Percentiles rank a stretch among this genome's conserved stretches.
These are phyloP conservation scores for Ceratocystis alfenasii DNA, from an alignment of 2,329 filamentous ascomycete species.

Conservation along the genomic window DNA sequence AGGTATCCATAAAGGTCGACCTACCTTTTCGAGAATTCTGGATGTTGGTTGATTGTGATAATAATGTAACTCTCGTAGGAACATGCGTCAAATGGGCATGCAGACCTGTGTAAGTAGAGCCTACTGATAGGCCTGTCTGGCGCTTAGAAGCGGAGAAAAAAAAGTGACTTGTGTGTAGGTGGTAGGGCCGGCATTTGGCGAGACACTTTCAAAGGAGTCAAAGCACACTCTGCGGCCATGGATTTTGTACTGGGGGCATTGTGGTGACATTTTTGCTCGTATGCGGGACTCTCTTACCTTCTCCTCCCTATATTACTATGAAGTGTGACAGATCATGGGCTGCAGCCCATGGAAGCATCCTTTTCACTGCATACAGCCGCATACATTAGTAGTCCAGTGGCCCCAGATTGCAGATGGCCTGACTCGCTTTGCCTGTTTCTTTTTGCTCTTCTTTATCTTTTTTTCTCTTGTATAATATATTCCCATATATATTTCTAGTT, in stretches of 20 bases:
- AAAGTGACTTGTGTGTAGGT: not conserved
- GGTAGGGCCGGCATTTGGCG: not conserved
- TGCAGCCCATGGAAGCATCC: not conserved
- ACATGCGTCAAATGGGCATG: not conserved
- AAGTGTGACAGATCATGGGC: not conserved
- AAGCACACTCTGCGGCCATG: not conserved
- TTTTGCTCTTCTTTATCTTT: not conserved
- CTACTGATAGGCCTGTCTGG: constrained; percentile 1
- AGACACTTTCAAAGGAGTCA: not conserved
- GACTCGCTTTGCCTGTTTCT: not conserved
- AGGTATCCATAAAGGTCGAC: not conserved
- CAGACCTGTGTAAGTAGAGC: not conserved
- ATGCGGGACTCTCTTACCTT: not conserved
- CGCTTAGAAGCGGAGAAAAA: not conserved
- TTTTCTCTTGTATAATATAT: not conserved
- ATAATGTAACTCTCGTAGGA: not conserved
- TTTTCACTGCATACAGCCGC: not conserved
- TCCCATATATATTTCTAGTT: not conserved
- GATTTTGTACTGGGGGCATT: not conserved
- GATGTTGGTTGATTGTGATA: not conserved
- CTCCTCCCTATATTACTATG: not conserved
- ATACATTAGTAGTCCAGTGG: constrained; percentile 4
- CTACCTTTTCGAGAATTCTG: not conserved
- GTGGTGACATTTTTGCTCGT: not conserved
- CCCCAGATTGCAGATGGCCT: not conserved